These are phyloP conservation scores for Paramecium sexaurelia DNA, from an alignment of 73 alveolate species.

Conservation along the genomic window DNA sequence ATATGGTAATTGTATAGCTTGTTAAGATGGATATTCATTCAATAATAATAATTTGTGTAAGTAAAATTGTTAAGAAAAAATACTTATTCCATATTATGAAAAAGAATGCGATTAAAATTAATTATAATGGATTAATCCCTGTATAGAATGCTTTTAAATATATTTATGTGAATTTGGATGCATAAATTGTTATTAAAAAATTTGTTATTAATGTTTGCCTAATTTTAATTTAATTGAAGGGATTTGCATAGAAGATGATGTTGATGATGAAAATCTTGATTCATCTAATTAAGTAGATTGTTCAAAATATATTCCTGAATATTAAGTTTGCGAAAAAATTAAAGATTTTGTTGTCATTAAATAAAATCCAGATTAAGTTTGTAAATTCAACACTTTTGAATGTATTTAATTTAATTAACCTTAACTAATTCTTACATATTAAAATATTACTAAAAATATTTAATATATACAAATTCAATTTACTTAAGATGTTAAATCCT, in stretches of 20 bases:
- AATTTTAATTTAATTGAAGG: not conserved
- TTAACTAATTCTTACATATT: too few relatives aligned
- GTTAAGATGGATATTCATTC: not conserved
- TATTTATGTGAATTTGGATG: not conserved
- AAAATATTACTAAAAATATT: not conserved
- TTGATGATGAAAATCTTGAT: not conserved
- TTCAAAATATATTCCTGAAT: too few relatives aligned
- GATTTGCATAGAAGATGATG: not conserved
- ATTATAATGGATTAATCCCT: too few relatives aligned
- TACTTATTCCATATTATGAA: not conserved
- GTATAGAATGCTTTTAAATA: not conserved
- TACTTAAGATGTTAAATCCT: not conserved
- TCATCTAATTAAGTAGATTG: too few relatives aligned
- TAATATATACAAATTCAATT: too few relatives aligned
- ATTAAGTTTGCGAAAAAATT: too few relatives aligned
- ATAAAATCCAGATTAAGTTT: too few relatives aligned
- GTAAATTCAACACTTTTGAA: not conserved
- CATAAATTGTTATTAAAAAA: not conserved
- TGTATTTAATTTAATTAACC: not conserved
- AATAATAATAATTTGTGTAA: not conserved
- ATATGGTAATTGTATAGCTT: not conserved
- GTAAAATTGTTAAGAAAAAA: not conserved
- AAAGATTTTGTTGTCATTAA: too few relatives aligned
- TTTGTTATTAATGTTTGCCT: not conserved
- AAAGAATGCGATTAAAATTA: not conserved